Conservation (phyloP, 2,329 filamentous ascomycete genomes). For the Coniosporium tulheliwenetii region DNA sequence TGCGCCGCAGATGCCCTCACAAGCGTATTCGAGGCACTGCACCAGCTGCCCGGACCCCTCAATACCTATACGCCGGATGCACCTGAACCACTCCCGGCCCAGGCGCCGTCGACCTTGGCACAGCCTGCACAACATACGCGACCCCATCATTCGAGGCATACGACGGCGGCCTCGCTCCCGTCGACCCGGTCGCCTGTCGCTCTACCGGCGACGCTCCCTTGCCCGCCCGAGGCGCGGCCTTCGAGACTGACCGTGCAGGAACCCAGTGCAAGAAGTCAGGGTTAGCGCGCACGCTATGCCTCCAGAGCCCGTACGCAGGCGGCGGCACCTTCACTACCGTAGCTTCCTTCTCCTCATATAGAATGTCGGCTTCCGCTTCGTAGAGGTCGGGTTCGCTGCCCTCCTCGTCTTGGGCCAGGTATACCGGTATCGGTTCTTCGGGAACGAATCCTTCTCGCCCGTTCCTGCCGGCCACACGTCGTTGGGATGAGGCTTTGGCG, state of each 20-base stretch:
- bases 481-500: slow-evolving; percentile 1
- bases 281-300: slow-evolving; percentile 67
- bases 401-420: slow-evolving; percentile 61
- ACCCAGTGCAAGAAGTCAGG: slow-evolving; percentile 69
- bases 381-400: slow-evolving; percentile 37
- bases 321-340: slow-evolving; percentile 36
- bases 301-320: slow-evolving; percentile 75
- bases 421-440: slow-evolving; percentile 57
- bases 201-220: background rate
- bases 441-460: slow-evolving; percentile 54
- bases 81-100: slow-evolving; percentile 12
- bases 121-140: slow-evolving; percentile 53
- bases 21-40: no score
- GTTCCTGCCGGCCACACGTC: background rate
- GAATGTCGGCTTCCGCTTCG: slow-evolving; percentile 3
- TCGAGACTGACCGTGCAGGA: background rate
- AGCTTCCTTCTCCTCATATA: slow-evolving; percentile 9
- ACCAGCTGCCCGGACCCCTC: background rate
- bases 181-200: background rate
- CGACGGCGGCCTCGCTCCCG: slow-evolving; percentile 45
- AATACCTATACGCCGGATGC: slow-evolving; percentile 18
- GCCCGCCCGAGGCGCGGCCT: slow-evolving; percentile 2
- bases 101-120: slow-evolving; percentile 37
- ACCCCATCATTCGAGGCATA: slow-evolving; percentile 65
- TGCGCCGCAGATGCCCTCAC: no score